A percentile compares a stretch with the other conserved stretches of the same genome.
These are phyloP conservation scores for Phyllosticta citribraziliensis DNA, from an alignment of 2,329 filamentous ascomycete species.

Conservation along the genomic window DNA sequence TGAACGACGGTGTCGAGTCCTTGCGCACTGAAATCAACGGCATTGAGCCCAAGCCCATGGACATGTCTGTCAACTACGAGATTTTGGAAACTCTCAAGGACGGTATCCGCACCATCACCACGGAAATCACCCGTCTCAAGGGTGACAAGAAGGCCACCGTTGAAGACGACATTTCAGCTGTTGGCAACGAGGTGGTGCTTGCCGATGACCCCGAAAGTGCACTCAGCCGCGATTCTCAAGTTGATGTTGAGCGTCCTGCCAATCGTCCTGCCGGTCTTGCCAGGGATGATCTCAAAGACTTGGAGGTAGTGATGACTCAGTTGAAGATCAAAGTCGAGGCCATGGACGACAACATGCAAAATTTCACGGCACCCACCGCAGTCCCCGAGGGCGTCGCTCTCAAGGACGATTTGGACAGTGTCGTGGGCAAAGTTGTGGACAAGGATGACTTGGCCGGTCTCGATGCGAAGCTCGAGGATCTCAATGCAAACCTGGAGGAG, in stretches of 20 bases:
- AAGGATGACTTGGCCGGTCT: conserved; percentile 39
- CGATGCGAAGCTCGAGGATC: conserved; percentile 23
- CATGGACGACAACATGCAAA: conserved; percentile 48
- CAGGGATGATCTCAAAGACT: conserved; percentile 69
- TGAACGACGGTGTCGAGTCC: conserved; percentile 62
- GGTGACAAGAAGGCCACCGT: conserved; percentile 37
- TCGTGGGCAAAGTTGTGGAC: conserved; percentile 32
- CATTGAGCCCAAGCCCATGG: conserved; percentile 66
- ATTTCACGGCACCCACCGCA: conserved; percentile 31
- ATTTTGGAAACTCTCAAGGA: conserved; percentile 78
- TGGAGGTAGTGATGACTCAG: conserved; percentile 75
- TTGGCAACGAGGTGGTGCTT: conserved; percentile 47
- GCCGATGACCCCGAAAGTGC: conserved; percentile 41
- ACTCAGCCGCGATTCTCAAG: conserved; percentile 29
- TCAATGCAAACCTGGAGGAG: conserved; percentile 14
- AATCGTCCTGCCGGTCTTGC: conserved; percentile 39
- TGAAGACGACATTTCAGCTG: conserved; percentile 41
- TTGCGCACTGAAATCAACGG: conserved; percentile 67
- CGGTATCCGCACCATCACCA: conserved; percentile 65
- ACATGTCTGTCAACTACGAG: conserved; percentile 78
- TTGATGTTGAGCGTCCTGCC: background rate
- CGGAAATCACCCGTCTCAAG: conserved; percentile 72
- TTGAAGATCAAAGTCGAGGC: conserved; percentile 76
- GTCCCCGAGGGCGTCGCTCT: conserved; percentile 33
- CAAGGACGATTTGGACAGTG: conserved; percentile 38